Percentiles rank a stretch among this genome's conserved stretches.
These are phyloP conservation scores for Hymenoscyphus linearis DNA, from an alignment of 2,329 filamentous ascomycete species.

Conservation along the genomic window DNA sequence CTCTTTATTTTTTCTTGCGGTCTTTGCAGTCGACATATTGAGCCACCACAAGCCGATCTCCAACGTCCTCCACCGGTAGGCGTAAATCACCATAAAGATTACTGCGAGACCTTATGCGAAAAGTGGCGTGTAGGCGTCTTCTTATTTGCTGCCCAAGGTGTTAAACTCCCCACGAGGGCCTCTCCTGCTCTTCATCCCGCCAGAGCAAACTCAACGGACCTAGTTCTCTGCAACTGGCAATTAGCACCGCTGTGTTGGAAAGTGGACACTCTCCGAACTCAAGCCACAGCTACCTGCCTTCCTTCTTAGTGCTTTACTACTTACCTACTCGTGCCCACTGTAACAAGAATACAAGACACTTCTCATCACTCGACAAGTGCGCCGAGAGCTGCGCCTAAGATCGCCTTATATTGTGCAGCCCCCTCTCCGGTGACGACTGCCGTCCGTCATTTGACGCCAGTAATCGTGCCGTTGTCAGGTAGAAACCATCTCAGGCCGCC, in stretches of 20 bases:
- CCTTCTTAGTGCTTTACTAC: constrained; percentile 17
- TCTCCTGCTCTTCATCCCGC: constrained; percentile 20
- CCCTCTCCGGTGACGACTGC: constrained; percentile 17
- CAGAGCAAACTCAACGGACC: constrained; percentile 20
- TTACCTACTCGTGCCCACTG: constrained; percentile 19
- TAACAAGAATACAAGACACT: constrained; percentile 17
- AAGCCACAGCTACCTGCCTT: constrained; percentile 26
- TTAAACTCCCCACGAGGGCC: constrained; percentile 21
- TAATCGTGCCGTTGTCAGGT: constrained; percentile 20
- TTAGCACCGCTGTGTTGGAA: constrained; percentile 21
- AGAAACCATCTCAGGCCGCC: constrained; percentile 20
- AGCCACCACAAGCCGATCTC: not conserved
- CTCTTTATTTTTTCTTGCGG: constrained; percentile 7
- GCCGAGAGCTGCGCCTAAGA: constrained; percentile 13
- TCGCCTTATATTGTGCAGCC: constrained; percentile 19
- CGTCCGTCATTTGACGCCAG: constrained; percentile 20
- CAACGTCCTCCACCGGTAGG: constrained; percentile 8
- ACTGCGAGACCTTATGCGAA: constrained; percentile 19
- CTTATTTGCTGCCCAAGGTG: constrained; percentile 25
- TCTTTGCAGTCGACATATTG: constrained; percentile 11
- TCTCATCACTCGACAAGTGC: constrained; percentile 12
- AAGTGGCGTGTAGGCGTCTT: constrained; percentile 25
- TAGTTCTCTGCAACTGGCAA: constrained; percentile 25
- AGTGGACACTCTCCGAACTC: constrained; percentile 15
- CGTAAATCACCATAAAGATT: constrained; percentile 11